Base-by-base conservation (phyloP, 2,329 filamentous ascomycete genomes). In the Penicillium palitans region DNA sequence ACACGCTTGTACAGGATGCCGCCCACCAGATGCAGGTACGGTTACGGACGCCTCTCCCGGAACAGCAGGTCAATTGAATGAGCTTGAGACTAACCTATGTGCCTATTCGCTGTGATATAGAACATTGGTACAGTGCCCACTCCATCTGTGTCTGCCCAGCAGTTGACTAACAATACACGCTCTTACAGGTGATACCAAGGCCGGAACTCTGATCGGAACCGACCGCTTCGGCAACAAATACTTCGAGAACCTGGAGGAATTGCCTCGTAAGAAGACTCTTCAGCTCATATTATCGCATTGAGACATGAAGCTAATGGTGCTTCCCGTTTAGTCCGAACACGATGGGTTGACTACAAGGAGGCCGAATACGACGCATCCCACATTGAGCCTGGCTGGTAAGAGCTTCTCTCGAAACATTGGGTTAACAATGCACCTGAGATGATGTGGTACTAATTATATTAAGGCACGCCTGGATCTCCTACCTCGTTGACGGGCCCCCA, bases 201-300 rank as follows among this genome's bases (percentile, higher is more conserved):
- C 90, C 73, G 96, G 95, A 72, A 87, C 85, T 44, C 83, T 96
- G 67, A 86, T 99, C 66, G 95, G 89, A 70, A 85, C 81, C 72
- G 95, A 99, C 81, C 86, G 87, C 77, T 96, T 88, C 75, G 96
- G 95, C 77, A 99, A 99, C 87, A 98, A 96, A 81, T 99, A 84
- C 84, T 99, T 86, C 76, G 95, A 99, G 84, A 97, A 99, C 82
- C 78, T 86, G 72, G 92, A 98, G 75, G 95, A 99, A 78, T 84
- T 99, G 60, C 95, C 95, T 58, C 82, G 91, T 96, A 82, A 74
- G 89, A 44, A 29, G 12, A 49, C 48, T 49, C 58, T 55, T 13
- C 66, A 27, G 15, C 48, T 39, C 21, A 25, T 13, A 17, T 15
- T 35, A 25, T n/a, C n/a, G 4, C 10, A 35, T 27, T 27, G 24